phyloP scores from a whole-genome alignment of 2,329 filamentous ascomycete species.

The Leptographium procerum region DNA sequence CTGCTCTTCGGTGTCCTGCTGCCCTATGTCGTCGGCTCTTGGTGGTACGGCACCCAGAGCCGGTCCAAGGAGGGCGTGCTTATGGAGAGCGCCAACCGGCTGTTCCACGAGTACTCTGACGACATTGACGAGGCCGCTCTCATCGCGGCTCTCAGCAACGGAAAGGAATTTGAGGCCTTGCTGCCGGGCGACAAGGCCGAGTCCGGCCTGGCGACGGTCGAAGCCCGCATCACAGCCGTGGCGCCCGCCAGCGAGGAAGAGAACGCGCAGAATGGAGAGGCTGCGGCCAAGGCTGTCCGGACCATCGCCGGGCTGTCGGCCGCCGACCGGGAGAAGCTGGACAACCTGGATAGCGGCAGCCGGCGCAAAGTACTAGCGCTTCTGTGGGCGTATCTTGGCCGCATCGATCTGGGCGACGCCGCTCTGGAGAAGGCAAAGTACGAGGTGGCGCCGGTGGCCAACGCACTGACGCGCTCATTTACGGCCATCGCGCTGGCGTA shows the following conservation, averaged over 20 bases:
- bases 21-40: conserved; percentile 86
- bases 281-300: conserved; percentile 17
- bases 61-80: conserved; percentile 89
- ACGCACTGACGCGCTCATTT: conserved; percentile 76
- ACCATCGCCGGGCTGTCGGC: conserved; percentile 41
- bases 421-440: conserved; percentile 76
- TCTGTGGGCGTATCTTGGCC: conserved; percentile 89
- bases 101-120: conserved; percentile 89
- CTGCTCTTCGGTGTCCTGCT: conserved; percentile 77
- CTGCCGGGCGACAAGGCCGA: conserved; percentile 72
- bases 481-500: conserved; percentile 80
- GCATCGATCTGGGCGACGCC: conserved; percentile 71
- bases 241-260: not conserved
- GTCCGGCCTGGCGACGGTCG: conserved; percentile 68
- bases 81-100: conserved; percentile 83
- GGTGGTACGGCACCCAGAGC: conserved; percentile 96
- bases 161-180: conserved; percentile 71
- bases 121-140: conserved; percentile 70
- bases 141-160: conserved; percentile 68
- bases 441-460: conserved; percentile 76
- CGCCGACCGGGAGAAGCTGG: conserved; percentile 67
- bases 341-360: conserved; percentile 67
- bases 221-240: conserved; percentile 60
- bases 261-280: not conserved
- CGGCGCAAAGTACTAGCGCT: conserved; percentile 80